Base-by-base conservation (phyloP, 2,329 filamentous ascomycete species). In the Talaromyces albobiverticillius region DNA sequence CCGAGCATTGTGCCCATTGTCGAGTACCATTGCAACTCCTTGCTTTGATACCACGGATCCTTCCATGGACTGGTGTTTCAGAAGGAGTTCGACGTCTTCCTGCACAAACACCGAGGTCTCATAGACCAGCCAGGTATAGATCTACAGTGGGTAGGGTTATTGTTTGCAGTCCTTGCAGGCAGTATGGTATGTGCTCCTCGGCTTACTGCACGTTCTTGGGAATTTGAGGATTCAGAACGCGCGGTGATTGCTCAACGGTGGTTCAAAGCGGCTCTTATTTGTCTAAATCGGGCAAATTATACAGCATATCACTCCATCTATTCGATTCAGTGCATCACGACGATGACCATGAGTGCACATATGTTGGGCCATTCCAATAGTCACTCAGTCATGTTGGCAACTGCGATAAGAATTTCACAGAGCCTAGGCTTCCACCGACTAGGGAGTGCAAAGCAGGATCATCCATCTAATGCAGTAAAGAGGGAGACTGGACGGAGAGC, bases 321-420 rank as follows among this genome's bases (percentile, higher is more conserved):
- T 43, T 70, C 74, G 0, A 68, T 79, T 3, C 73, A 80, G 59
- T 71, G 77, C 3, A 77, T 81, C 36, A 65, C 75, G 9, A 75
- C 72, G 1, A 64, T 78, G 26, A 78, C 78, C n/a, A 74, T 77
- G 3, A 75, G 75, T 8, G 77, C 76, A 8, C 78, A 81, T 61
- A 63, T 78, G 14, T 67, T 80, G 1, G 78, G 78, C 1, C 74
- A 72, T 22, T 76, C 76, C 6, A 78, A 77, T 57, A 74, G 73
- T 40, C 77, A 77, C 55, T 73, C 70, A 3, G 73, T 77, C 1
- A 67, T 76, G 18, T 67, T 79, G 8, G 74, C 72, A 2, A 70
- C 75, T 1, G 77, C 73, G 2, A 64, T 75, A 5, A 69, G 76
- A 7, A 77, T 81, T 41, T 77, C 76, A 2, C 76, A 78, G 60